Evolutionary conservation across 106 monocot species (phyloP), one percentile per base, ranked within the genome.

Genomic region (Alisma plantagoaquatica): DNA sequence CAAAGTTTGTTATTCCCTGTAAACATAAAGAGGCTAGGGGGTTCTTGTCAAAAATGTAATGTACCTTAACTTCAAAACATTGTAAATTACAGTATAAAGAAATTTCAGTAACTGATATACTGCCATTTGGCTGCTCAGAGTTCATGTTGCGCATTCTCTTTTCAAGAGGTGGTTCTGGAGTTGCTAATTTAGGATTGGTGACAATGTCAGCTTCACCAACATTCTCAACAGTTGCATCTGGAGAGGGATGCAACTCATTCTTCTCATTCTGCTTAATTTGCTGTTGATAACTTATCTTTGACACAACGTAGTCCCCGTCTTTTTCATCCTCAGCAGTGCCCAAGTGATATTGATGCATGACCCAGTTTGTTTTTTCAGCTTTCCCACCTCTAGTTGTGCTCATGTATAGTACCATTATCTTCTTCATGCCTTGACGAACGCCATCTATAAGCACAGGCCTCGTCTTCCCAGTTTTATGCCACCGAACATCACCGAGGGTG

Each of bases 401-500:
- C 68, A 85, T 82, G 63, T 98, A 98, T 0, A 98, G 66, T 45
- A 98, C 98, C 98, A 98, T 85, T 59, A 98, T 90, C 68, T 98
- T 98, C 71, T 98, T 98, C 61, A 81, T 90, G 4, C 98, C 90
- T 10, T 76, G 32, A 16, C 90, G 98, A 17, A 56, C 57, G 10
- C 98, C 85, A 69, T 98, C 76, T 52, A 98, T 41, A 61, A 75
- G 53, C 26, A 98, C 90, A n/a, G 90, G 81, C 43, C 77, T 98
- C 17, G 98, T 98, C 62, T 90, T 98, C 27, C 98, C 98, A 11
- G 98, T 98, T 59, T 98, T 98, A 63, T 98, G 98, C 98, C 98
- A 98, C 25, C 90, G 78, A 9, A 98, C 82, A 79, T 90, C 90
- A 17, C 75, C 80, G 59, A 63, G 50, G 22, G 76, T 72, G 67